phyloP scores from a whole-genome alignment of 2,329 filamentous ascomycete genomes.

The Alternaria triticimaculans region DNA sequence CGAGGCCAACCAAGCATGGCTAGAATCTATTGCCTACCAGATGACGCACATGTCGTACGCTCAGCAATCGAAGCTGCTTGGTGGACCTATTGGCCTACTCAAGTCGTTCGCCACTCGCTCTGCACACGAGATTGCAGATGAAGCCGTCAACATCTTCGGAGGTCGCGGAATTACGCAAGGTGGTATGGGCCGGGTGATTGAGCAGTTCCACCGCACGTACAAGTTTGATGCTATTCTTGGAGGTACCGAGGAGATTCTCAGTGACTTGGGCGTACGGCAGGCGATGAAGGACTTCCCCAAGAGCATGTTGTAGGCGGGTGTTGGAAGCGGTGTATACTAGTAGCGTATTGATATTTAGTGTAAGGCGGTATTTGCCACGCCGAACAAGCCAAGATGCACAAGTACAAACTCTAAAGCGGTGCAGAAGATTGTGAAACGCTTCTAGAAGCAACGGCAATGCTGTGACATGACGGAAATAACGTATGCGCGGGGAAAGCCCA shows the following conservation, averaged over 20 bases:
- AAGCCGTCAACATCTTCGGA: slow-evolving; percentile 85
- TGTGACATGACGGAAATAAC: slow-evolving; percentile 18
- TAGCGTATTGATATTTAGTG: not conserved
- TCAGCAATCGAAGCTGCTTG: slow-evolving; percentile 75
- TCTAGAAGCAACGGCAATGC: slow-evolving; percentile 24
- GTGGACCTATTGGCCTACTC: slow-evolving; percentile 80
- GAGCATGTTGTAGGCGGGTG: slow-evolving; percentile 69
- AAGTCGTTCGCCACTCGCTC: slow-evolving; percentile 80
- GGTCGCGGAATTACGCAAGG: slow-evolving; percentile 79
- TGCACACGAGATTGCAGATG: slow-evolving; percentile 83
- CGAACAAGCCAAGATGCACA: not conserved
- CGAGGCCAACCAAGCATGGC: slow-evolving; percentile 85
- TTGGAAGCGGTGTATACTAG: slow-evolving; percentile 5
- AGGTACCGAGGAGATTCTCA: slow-evolving; percentile 82
- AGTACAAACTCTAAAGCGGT: slow-evolving; percentile 4
- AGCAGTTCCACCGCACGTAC: slow-evolving; percentile 84
- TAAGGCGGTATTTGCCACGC: slow-evolving; percentile 1
- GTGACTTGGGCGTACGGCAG: slow-evolving; percentile 81
- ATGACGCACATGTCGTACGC: slow-evolving; percentile 86
- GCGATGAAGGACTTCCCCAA: slow-evolving; percentile 86
- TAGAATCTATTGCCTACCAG: slow-evolving; percentile 84
- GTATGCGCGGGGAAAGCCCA: slow-evolving; percentile 5
- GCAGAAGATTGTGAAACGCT: slow-evolving; percentile 13
- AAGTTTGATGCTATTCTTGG: slow-evolving; percentile 74
- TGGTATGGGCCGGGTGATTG: slow-evolving; percentile 82